A percentile compares a stretch with the other conserved stretches of the same genome.
These are phyloP conservation scores for Hericium alpestre DNA, from an alignment of 768 basidiomycete species.

Conservation along the genomic window DNA sequence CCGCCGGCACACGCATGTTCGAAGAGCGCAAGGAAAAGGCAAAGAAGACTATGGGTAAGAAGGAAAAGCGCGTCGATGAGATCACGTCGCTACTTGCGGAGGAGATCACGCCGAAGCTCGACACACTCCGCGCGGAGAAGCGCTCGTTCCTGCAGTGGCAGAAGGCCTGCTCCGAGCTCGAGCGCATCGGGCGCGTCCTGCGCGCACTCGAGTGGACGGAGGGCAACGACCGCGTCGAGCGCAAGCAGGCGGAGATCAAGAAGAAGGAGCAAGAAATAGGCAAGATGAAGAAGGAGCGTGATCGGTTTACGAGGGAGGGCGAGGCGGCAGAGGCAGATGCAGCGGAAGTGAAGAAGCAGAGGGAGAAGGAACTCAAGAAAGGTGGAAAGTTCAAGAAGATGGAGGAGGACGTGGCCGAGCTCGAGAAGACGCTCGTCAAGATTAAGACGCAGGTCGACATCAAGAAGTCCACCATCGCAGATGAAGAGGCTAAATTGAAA, in stretches of 20 bases:
- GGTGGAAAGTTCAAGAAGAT: slow-evolving; percentile 86
- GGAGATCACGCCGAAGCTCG: slow-evolving; percentile 90
- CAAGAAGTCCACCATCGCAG: slow-evolving; percentile 59
- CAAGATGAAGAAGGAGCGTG: slow-evolving; percentile 33
- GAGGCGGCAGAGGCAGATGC: slow-evolving; percentile 59
- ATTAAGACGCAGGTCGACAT: slow-evolving; percentile 79
- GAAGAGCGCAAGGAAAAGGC: slow-evolving; percentile 98
- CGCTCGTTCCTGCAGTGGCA: slow-evolving; percentile 82
- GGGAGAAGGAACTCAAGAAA: slow-evolving; percentile 84
- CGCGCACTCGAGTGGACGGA: slow-evolving; percentile 86
- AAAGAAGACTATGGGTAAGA: slow-evolving; percentile 90
- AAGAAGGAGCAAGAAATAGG: slow-evolving; percentile 40
- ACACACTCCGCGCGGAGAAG: slow-evolving; percentile 84
- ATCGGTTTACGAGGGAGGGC: slow-evolving; percentile 41
- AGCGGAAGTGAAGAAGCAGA: slow-evolving; percentile 54
- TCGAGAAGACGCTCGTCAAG: slow-evolving; percentile 76
- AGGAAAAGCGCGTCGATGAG: slow-evolving; percentile 91
- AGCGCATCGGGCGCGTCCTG: slow-evolving; percentile 69
- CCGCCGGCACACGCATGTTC: slow-evolving; percentile 97
- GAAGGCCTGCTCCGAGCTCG: slow-evolving; percentile 80
- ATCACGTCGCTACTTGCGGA: slow-evolving; percentile 69
- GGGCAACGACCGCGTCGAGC: slow-evolving; percentile 36
- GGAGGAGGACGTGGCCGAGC: slow-evolving; percentile 65
- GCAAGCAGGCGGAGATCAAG: slow-evolving; percentile 47
- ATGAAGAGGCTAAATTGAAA: slow-evolving; percentile 58